Percentiles rank a stretch among this genome's conserved stretches.
phyloP scores from a whole-genome alignment of 768 basidiomycete species.

The Chalciporus piperatus region DNA sequence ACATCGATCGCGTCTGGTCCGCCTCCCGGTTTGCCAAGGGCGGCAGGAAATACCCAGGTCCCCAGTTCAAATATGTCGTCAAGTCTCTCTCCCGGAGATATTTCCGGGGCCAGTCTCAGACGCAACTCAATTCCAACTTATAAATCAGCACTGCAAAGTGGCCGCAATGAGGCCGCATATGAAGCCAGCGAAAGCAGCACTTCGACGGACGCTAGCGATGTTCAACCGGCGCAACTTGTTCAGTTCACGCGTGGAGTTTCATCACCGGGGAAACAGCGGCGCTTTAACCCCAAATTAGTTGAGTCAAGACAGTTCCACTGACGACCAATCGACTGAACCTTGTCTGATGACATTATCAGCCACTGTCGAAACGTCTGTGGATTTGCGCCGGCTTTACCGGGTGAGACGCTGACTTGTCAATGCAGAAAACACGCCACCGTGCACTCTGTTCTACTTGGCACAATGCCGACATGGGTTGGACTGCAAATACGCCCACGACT shows the following conservation, averaged over 20 bases:
- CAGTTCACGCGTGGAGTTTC: conserved; percentile 28
- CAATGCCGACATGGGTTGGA: conserved; percentile 56
- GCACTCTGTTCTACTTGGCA: conserved; percentile 63
- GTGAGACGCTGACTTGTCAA: background rate
- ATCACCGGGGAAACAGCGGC: conserved; percentile 37
- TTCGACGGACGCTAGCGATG: conserved; percentile 46
- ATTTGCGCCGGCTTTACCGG: conserved; percentile 3
- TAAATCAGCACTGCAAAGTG: conserved; percentile 39
- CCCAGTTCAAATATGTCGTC: conserved; percentile 11
- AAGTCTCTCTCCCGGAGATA: conserved; percentile 10
- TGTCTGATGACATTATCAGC: conserved; percentile 33
- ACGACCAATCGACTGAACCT: conserved; percentile 17
- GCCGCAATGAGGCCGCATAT: conserved; percentile 31
- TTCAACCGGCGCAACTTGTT: conserved; percentile 22
- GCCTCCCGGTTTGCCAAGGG: conserved; percentile 26
- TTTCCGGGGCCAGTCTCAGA: conserved; percentile 11
- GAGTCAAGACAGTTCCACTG: conserved; percentile 22
- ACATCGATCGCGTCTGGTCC: conserved; percentile 23
- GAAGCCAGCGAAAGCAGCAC: conserved; percentile 43
- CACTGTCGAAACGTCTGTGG: conserved; percentile 60
- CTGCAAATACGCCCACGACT: conserved; percentile 65
- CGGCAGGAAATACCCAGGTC: conserved; percentile 4
- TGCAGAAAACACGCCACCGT: conserved; percentile 59
- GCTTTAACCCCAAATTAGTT: conserved; percentile 54
- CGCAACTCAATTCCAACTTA: conserved; percentile 35